A percentile compares a stretch with the other conserved stretches of the same genome.
These are phyloP conservation scores for Salicornia ramosissima DNA, from an alignment of 148 eudicot genomes.

Conservation along the genomic window DNA sequence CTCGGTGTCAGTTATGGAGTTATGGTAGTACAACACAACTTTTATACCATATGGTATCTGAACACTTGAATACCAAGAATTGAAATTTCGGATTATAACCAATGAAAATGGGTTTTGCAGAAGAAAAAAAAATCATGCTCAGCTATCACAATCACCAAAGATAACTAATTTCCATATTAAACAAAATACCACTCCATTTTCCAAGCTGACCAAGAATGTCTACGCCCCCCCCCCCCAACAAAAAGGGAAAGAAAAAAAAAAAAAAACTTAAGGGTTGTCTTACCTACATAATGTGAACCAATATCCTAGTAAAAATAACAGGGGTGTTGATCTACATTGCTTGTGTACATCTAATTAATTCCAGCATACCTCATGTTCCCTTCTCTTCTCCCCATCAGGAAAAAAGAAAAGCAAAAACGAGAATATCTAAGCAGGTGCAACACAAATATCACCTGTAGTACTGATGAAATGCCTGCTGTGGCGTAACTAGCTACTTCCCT, in stretches of 20 bases:
- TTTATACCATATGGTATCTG: too few species aligned
- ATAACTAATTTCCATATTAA: background rate
- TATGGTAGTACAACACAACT: too few species aligned
- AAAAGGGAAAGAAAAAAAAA: too few species aligned
- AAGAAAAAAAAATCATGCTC: background rate
- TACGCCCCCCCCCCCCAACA: too few species aligned
- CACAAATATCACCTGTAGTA: too few species aligned
- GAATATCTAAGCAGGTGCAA: background rate
- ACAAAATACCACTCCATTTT: background rate
- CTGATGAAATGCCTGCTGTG: too few species aligned
- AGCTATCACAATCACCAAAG: background rate
- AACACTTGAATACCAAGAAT: background rate
- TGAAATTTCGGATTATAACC: background rate
- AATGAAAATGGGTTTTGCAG: background rate
- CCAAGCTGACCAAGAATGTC: background rate
- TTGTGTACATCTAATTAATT: background rate
- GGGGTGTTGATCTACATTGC: background rate
- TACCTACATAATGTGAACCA: background rate
- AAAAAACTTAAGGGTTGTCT: background rate
- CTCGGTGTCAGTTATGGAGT: too few species aligned
- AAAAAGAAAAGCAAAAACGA: background rate
- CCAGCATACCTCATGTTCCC: background rate
- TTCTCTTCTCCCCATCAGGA: background rate
- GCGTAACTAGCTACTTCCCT: conserved; percentile 37
- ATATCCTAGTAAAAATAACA: background rate